Evolutionary conservation across 2,329 filamentous ascomycete species (phyloP).

Genomic region (Periconia sp.): DNA sequence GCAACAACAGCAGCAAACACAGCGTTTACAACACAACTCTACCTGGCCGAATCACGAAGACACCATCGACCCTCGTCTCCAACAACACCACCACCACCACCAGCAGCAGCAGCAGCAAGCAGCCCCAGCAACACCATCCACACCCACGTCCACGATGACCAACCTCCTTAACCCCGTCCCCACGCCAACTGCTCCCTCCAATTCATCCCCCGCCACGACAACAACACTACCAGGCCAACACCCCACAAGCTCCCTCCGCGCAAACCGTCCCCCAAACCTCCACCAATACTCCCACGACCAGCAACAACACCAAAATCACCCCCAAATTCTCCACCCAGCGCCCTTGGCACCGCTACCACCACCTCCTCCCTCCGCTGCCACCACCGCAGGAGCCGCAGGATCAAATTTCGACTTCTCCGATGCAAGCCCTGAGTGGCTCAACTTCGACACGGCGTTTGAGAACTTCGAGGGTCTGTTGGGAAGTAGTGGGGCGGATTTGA

Average conservation of each 20-base stretch:
- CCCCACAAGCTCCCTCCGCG: slow-evolving; percentile 33
- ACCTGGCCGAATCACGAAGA: slow-evolving; percentile 21
- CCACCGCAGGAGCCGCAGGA: neutral
- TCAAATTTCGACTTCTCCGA: slow-evolving; percentile 16
- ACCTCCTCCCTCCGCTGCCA: neutral
- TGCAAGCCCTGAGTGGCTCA: slow-evolving; percentile 41
- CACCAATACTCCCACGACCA: slow-evolving; percentile 20
- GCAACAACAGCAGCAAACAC: slow-evolving; percentile 22
- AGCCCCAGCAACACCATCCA: neutral
- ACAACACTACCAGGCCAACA: slow-evolving; percentile 35
- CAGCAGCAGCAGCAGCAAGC: no score
- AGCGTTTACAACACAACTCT: slow-evolving; percentile 14
- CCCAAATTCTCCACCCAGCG: neutral
- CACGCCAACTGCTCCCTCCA: slow-evolving; percentile 8
- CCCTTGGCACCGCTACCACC: neutral
- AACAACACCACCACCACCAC: slow-evolving; percentile 14
- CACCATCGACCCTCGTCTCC: slow-evolving; percentile 38
- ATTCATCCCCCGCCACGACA: slow-evolving; percentile 7
- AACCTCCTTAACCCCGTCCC: slow-evolving; percentile 32
- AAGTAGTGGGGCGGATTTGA: slow-evolving; percentile 41
- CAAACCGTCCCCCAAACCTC: slow-evolving; percentile 18
- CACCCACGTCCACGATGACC: slow-evolving; percentile 26
- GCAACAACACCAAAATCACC: neutral
- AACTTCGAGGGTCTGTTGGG: slow-evolving; percentile 43
- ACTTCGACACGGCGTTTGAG: slow-evolving; percentile 44